These are phyloP conservation scores for Aspergillus conjunctus DNA, from an alignment of 495 filamentous ascomycete species.

Conservation along the genomic window DNA sequence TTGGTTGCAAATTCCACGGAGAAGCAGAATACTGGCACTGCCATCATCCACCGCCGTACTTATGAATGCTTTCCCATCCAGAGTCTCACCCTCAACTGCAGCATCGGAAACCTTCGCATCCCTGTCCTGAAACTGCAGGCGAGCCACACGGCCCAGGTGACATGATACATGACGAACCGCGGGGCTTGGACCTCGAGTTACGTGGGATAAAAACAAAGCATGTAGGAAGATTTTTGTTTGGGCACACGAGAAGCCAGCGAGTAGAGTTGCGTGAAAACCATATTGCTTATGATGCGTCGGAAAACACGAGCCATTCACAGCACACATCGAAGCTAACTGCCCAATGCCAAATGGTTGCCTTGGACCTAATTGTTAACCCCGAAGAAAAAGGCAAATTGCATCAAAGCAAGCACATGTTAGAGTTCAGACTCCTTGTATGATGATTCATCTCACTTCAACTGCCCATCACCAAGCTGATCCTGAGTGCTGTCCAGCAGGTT, in stretches of 20 bases:
- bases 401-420: not conserved
- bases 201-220: not conserved
- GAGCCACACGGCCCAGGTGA: not conserved
- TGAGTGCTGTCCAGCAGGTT: too few relatives aligned
- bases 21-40: not conserved
- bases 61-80: too few relatives aligned
- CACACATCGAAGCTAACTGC: not conserved
- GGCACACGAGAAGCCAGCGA: not conserved
- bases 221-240: not conserved
- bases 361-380: not conserved
- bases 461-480: too few relatives aligned
- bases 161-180: not conserved
- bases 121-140: not conserved
- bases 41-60: too few relatives aligned
- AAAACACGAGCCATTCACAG: not conserved
- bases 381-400: not conserved
- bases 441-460: not conserved
- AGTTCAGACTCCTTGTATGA: not conserved
- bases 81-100: too few relatives aligned
- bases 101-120: not conserved
- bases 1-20: not conserved
- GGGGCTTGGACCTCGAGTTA: not conserved
- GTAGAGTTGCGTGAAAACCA: not conserved
- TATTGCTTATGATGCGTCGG: slow-evolving; percentile 1
- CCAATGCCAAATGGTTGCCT: not conserved